Base-by-base conservation (phyloP, 2,329 filamentous ascomycete species). In the Trichophyton equinum region DNA sequence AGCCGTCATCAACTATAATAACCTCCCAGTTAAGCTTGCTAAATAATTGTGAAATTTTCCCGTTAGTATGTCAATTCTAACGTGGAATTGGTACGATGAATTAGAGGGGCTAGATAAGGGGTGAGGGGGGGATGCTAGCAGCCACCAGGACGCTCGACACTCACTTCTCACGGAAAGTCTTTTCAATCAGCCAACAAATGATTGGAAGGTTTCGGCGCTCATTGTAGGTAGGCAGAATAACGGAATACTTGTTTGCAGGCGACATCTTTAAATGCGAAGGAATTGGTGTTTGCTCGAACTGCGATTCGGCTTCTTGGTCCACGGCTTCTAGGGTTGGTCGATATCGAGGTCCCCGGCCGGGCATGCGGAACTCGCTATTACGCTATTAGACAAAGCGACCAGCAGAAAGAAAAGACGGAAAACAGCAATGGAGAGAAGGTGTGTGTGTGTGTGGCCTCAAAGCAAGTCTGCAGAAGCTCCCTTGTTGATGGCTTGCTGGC, bases 221-320 rank as follows among this genome's bases (percentile, higher is more conserved):
- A 76, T 99, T 97, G 84, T 96, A 99, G 64, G 94, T 99, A 62
- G 94, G 94, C 66, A 99, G 85, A 72, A 99, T 92, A 73, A 99
- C 87, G 67, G 92, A 96, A 82, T 96, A 99, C 78, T 92, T 95
- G 81, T 80, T 56, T 44, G 57, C 22, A 18, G 62, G 60, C 7
- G 63, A 49, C 63, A 65, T 66, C 20, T 47, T 63, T 57, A 40
- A 47, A 46, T 9, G 20, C 25, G 40, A 57, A 13, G 38, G 36
- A 40, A 38, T 58, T 58, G 60, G 51, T 42, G 60, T 27, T 42
- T 61, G 36, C 51, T 57, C 53, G 53, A 65, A 61, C 59, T 64
- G 59, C 42, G 61, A 57, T 47, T 61, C 64, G 13, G 63, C 62
- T 44, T 65, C 46, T 60, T 65, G 64, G 55, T 64, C 62, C 46